Base-by-base conservation (phyloP, 352 stramenopile genomes). In the Phytopythium helicoides region DNA sequence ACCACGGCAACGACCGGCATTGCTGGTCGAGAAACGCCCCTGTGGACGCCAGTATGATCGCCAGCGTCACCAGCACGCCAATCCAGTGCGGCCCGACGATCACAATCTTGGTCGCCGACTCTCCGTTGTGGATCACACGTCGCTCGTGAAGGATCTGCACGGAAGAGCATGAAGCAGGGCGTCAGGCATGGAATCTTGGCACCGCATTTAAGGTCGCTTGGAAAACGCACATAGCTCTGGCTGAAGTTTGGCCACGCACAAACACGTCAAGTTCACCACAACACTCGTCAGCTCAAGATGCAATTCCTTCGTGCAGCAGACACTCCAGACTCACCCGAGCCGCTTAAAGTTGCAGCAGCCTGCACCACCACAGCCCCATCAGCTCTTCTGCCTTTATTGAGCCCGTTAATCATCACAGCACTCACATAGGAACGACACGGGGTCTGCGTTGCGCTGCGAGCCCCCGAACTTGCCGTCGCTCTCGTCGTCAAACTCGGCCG, bases 61-160 rank as follows among this genome's bases (percentile, higher is more conserved):
- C 47, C 25, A 87, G 41, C 16, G 81, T 92, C 36, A 86, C 67
- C 38, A 92, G 38, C 26, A 90, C 81, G 33, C 83, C 83, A 48
- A 89, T 81, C 82, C 83, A 95, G 54, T 95, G 81, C 4, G 85
- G 85, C 0, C 85, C 85, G 2, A 95, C 65, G 48, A 92, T 51
- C 28, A 90, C 41, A 14, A 83, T 40, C 40, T 68, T 64, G 15
- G 58, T 64, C 33, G 52, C 44, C 18, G 58, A 62, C 11, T 52
- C 36, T n/a, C 72, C 68, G 45, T 73, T 51, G 21, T 41, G 22
- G 7, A 66, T 31, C 14, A 58, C 49, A 18, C 66, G 62, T 21
- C 66, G 71, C 33, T 89, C 75, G 44, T 66, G 60, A 9, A 87
- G 64, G 39, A 89, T 67, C 75, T 86, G 34, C 10, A 21, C 28